Evolutionary conservation across 139 green algal genomes (phyloP).

Genomic region (Marvania coccoides): DNA sequence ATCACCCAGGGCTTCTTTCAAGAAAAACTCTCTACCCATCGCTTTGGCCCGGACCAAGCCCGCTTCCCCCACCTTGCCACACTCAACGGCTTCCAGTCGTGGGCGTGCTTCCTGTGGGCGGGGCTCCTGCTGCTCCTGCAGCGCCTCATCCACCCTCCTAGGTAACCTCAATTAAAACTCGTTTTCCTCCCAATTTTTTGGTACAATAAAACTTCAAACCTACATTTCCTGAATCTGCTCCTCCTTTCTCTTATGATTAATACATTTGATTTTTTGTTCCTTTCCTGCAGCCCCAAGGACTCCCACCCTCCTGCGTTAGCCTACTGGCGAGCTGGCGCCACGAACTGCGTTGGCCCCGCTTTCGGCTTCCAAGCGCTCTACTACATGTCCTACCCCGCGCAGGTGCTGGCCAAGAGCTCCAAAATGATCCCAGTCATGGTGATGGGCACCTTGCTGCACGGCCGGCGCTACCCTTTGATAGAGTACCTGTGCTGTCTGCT

Average conservation of each 20-base stretch:
- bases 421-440: conserved; percentile 98
- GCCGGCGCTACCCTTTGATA: conserved; percentile 64
- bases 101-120: conserved; percentile 84
- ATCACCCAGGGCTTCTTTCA: conserved; percentile 75
- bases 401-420: conserved; percentile 94
- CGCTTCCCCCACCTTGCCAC: conserved; percentile 80
- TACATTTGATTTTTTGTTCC: too few relatives aligned
- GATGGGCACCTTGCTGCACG: conserved; percentile 77
- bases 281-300: neutral
- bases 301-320: conserved; percentile 34
- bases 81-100: conserved; percentile 77
- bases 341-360: conserved; percentile 83
- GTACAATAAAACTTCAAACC: too few relatives aligned
- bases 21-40: conserved; percentile 76
- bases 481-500: conserved; percentile 85
- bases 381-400: conserved; percentile 90
- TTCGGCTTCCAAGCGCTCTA: conserved; percentile 84
- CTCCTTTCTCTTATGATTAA: too few relatives aligned
- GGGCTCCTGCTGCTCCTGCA: conserved; percentile 37
- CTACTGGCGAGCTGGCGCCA: conserved; percentile 77
- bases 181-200: too few relatives aligned
- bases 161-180: too few relatives aligned
- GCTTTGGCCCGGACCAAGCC: conserved; percentile 56
- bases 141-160: neutral
- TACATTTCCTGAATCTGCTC: too few relatives aligned